Evolutionary conservation across 805 yeast species (phyloP).

Genomic region (Candida xyloterini): DNA sequence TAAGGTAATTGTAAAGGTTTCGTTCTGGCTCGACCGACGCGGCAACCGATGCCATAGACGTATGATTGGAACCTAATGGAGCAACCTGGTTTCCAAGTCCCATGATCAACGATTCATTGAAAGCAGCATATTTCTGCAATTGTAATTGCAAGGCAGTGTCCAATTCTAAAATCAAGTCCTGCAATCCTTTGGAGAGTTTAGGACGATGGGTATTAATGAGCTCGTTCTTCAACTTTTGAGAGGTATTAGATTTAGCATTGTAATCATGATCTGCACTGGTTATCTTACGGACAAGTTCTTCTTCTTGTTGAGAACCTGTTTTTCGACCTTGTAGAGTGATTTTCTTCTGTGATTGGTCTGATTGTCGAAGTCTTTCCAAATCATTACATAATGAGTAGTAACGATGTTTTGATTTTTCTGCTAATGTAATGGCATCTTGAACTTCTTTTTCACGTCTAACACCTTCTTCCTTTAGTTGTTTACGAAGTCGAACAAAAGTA

Average conservation of each 20-base stretch:
- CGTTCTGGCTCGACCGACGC: conserved; percentile 77
- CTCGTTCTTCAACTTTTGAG: conserved; percentile 71
- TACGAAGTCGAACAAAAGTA: conserved; percentile 70
- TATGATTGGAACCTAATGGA: conserved; percentile 53
- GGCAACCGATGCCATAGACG: conserved; percentile 74
- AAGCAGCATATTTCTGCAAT: conserved; percentile 82
- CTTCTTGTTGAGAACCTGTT: conserved; percentile 85
- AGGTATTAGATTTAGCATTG: conserved; percentile 67
- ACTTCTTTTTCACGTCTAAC: conserved; percentile 81
- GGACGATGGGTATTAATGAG: conserved; percentile 77
- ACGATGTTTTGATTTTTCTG: conserved; percentile 81
- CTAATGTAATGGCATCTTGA: conserved; percentile 72
- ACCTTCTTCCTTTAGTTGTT: conserved; percentile 77
- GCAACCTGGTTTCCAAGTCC: conserved; percentile 80
- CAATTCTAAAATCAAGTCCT: conserved; percentile 75
- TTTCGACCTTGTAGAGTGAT: conserved; percentile 77
- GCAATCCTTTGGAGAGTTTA: conserved; percentile 63
- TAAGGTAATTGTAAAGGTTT: conserved; percentile 70
- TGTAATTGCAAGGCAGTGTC: conserved; percentile 90
- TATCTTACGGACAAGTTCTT: conserved; percentile 77
- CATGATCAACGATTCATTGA: conserved; percentile 77
- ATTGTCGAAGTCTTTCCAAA: conserved; percentile 68
- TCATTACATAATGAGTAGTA: conserved; percentile 83
- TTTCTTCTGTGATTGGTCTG: conserved; percentile 83
- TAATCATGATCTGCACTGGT: conserved; percentile 85